phyloP scores from a whole-genome alignment of 345 rosid species.

The Xanthoceras sorbifolium region DNA sequence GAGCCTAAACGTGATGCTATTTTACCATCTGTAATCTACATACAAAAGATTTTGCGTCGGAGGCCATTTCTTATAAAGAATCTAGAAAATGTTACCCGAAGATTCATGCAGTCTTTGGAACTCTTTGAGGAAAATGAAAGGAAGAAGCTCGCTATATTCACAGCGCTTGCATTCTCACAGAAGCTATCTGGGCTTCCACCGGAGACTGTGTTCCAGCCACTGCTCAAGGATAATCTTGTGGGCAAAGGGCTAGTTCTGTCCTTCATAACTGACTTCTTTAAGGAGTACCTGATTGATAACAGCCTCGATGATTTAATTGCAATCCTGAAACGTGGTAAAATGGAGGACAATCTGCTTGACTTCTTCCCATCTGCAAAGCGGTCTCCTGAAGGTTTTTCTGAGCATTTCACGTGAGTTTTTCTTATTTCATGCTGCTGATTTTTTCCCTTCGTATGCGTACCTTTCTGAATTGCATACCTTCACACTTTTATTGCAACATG shows the following conservation, averaged over 20 bases:
- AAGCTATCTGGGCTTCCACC: constrained; percentile 97
- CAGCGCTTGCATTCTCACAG: constrained; percentile 98
- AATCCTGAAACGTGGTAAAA: constrained; percentile 89
- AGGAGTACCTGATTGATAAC: constrained; percentile 93
- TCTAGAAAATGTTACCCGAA: constrained; percentile 93
- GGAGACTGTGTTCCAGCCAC: constrained; percentile 95
- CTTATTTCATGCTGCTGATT: neutral
- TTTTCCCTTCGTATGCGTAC: neutral
- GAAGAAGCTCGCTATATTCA: constrained; percentile 97
- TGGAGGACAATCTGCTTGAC: constrained; percentile 87
- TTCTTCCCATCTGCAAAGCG: constrained; percentile 84
- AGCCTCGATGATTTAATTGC: constrained; percentile 93
- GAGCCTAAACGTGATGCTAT: constrained; percentile 82
- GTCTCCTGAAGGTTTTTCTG: constrained; percentile 83
- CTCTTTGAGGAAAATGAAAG: constrained; percentile 96
- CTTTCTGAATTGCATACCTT: neutral
- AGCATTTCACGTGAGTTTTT: constrained; percentile 88
- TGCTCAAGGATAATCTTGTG: constrained; percentile 98
- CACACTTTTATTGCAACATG: neutral
- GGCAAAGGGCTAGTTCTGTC: constrained; percentile 98
- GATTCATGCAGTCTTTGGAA: constrained; percentile 94
- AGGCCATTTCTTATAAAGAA: constrained; percentile 94
- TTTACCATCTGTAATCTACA: constrained; percentile 83
- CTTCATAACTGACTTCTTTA: constrained; percentile 93
- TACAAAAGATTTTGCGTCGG: constrained; percentile 87